Base-by-base conservation (phyloP, 768 basidiomycete species). In the Phanerochaete sordida region DNA sequence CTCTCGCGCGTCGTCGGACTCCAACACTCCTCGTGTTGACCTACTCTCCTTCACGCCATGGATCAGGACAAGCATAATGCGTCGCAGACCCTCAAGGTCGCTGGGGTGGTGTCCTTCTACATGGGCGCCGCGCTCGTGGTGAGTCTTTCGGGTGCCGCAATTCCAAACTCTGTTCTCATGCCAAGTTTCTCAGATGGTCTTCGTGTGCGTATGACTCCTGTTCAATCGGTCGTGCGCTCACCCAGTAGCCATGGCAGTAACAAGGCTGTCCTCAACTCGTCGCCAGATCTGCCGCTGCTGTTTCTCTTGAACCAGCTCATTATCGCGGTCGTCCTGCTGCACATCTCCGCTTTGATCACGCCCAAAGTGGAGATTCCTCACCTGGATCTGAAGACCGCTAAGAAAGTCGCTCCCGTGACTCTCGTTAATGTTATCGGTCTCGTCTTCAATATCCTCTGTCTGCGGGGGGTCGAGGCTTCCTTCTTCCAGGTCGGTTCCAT, bases 401-500 rank as follows among this genome's bases (percentile, higher is more conserved):
- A 79, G 68, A 86, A 85, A 64, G 78, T 89, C 4, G 63, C 80
- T 2, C 85, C 87, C 2, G 83, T 89, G 9, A 81, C 90, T 0
- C 71, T 81, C 1, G 85, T 90, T 46, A 89, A 90, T 66, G 83
- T 89, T n/a, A 73, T 85, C 7, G 89, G 90, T 1, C 77, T 93
- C 3, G 82, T 89, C 1, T 91, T 91, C 77, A 91, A 91, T 64
- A 90, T 86, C 0, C 79, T 91, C 5, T 92, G 91, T 67, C 76
- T 92, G 56, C 80, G 88, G 27, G 85, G 83, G 56, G 89, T 93
- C 21, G 90, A 92, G 58, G 89, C 90, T 2, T 85, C 86, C 0
- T 93, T 88, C 72, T 93, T 91, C 73, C 90, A 91, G 79, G 88
- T 87, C 37, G 68, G 24, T 46, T 30, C n/a, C 11, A 16, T 39